A percentile compares a stretch with the other conserved stretches of the same genome.
Conservation (phyloP, 2,329 filamentous ascomycete species). For the Nannizziopsis arthrosporioides region DNA sequence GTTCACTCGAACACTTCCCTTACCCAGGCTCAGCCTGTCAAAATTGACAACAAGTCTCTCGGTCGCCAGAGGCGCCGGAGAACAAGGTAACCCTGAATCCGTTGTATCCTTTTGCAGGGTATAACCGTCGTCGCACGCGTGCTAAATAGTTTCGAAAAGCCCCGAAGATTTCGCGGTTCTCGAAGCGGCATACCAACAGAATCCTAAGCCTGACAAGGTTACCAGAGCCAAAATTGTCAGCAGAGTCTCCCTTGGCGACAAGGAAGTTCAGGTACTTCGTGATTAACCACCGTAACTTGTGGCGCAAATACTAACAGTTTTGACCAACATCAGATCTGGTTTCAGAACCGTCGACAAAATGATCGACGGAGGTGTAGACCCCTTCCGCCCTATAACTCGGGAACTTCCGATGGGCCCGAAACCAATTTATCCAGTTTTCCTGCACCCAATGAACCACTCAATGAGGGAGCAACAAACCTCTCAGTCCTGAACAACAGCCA, state of each 20-base stretch:
- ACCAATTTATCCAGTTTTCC: not conserved
- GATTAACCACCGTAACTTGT: not conserved
- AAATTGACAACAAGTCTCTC: constrained; percentile 48
- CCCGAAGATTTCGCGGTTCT: constrained; percentile 81
- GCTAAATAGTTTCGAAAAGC: constrained; percentile 37
- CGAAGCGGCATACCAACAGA: constrained; percentile 70
- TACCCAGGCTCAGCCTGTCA: constrained; percentile 44
- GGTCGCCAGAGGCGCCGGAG: constrained; percentile 50
- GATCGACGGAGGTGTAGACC: constrained; percentile 80
- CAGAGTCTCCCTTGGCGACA: constrained; percentile 80
- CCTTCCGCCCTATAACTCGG: not conserved
- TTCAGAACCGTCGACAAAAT: constrained; percentile 89
- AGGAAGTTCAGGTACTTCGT: constrained; percentile 77
- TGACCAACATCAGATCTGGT: constrained; percentile 64
- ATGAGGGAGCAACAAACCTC: not conserved
- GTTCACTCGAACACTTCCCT: constrained; percentile 48
- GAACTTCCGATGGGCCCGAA: not conserved
- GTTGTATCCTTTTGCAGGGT: not conserved
- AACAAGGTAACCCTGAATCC: constrained; percentile 41
- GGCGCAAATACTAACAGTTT: not conserved
- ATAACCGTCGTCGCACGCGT: not conserved
- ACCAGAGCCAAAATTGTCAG: constrained; percentile 73
- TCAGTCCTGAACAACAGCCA: not conserved
- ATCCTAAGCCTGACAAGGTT: constrained; percentile 84
- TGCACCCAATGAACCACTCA: not conserved